Percentiles rank a stretch among this genome's conserved stretches.
phyloP scores from a whole-genome alignment of 495 filamentous ascomycete genomes.

The Penicillium argentinense region DNA sequence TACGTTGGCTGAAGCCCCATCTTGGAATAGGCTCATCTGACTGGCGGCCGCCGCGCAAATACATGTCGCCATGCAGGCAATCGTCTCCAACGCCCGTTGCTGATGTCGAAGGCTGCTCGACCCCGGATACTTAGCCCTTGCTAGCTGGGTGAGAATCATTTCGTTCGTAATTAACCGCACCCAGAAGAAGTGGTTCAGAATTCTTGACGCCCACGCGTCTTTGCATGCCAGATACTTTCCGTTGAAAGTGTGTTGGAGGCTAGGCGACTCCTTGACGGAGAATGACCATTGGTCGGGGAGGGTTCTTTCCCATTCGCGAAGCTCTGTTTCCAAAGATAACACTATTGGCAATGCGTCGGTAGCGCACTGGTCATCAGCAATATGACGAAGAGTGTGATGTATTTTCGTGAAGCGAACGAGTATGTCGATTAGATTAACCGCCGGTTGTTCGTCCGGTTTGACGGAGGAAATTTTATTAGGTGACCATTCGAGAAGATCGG shows the following conservation, averaged over 20 bases:
- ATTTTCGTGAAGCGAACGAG: conserved; percentile 20
- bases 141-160: conserved; percentile 12
- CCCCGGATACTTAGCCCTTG: conserved; percentile 2
- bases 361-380: too few species aligned
- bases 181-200: conserved; percentile 24
- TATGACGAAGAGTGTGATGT: conserved; percentile 6
- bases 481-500: conserved; percentile 15
- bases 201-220: conserved; percentile 16
- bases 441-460: conserved; percentile 5
- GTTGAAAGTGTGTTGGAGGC: conserved; percentile 12
- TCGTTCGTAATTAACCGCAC: conserved; percentile 19
- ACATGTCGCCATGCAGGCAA: conserved; percentile 14
- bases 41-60: conserved; percentile 22
- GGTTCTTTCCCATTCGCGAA: conserved; percentile 19
- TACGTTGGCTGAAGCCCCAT: neutral
- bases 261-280: conserved; percentile 7
- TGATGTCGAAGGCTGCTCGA: conserved; percentile 8
- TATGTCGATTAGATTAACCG: conserved; percentile 18
- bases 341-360: too few species aligned
- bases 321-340: conserved; percentile 10
- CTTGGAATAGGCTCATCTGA: conserved; percentile 8
- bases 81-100: conserved; percentile 17
- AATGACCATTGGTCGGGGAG: conserved; percentile 18
- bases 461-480: conserved; percentile 4
- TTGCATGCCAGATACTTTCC: conserved; percentile 18